Base-by-base conservation (phyloP, 176 grass and related monocot genomes). In the Ampelocalamus luodianensis region DNA sequence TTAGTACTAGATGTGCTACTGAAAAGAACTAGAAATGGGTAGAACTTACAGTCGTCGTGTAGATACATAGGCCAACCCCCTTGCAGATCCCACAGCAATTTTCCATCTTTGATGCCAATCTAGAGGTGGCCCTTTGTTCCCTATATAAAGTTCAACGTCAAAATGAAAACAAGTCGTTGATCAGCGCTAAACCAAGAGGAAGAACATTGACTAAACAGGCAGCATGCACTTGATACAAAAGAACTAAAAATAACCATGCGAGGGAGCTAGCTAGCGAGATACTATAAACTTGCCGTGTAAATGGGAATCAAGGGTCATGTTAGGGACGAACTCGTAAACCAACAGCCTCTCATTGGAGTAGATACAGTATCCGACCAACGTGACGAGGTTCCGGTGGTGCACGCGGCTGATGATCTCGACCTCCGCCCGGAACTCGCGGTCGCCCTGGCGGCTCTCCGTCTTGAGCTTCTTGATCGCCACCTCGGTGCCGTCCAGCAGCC, bases 341-440 rank as follows among this genome's bases (percentile, higher is more conserved):
- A 49, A 15, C 46, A 49, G 46, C 46, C 46, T 49, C 46, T 49
- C 46, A 4, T 15, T 49, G 12, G 12, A 49, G 46, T 49, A 49
- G 46, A 49, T 42, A 29, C 94, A 97, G 80, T 90, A 93, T 5
- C 94, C 94, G 53, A 93, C 85, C 10, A 97, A 82, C 6, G 94
- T 92, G 63, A 97, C 94, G 79, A 97, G 85, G 90, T 97, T 89
- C 36, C 94, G 83, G 82, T 97, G 94, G 83, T 97, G 94, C 3
- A 97, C 88, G 26, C 94, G 87, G 91, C 94, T 88, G 58, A 97
- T 97, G 66, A 93, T 97, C 37, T 93, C 91, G 29, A 29, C 29
- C 29, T 55, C 17, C 38, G 38, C 4, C 38, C 38, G 38, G 38
- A 39, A 39, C 38, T 39, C 38, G 38, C 38, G 38, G 38, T 39